phyloP scores from a whole-genome alignment of 179 eudicot genomes.

The Camellia oleifera region DNA sequence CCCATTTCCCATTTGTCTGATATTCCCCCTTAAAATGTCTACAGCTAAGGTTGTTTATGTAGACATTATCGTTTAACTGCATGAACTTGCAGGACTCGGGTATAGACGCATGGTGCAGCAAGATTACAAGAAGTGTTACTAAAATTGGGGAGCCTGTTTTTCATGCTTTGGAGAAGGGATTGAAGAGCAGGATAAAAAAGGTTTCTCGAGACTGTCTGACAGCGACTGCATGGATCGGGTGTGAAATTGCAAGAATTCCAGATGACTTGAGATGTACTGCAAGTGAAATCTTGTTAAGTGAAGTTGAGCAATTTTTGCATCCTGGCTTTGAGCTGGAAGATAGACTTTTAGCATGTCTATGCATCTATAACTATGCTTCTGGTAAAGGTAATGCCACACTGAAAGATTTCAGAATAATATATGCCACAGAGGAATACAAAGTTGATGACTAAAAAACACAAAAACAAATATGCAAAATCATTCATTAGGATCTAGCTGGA shows the following conservation, averaged over 20 bases:
- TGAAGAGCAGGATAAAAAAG: slow-evolving; percentile 39
- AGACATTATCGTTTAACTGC: background rate
- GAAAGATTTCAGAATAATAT: slow-evolving; percentile 1
- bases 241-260: slow-evolving; percentile 37
- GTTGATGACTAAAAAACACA: background rate
- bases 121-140: slow-evolving; percentile 33
- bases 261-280: slow-evolving; percentile 41
- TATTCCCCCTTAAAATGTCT: no score
- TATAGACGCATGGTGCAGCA: slow-evolving; percentile 44
- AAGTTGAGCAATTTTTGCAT: slow-evolving; percentile 45
- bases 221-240: slow-evolving; percentile 49
- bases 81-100: slow-evolving; percentile 38
- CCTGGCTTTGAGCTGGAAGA: slow-evolving; percentile 58
- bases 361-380: slow-evolving; percentile 52
- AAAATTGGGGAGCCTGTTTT: slow-evolving; percentile 40
- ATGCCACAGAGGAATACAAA: background rate
- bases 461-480: background rate
- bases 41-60: background rate
- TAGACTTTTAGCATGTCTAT: slow-evolving; percentile 53
- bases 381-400: slow-evolving; percentile 44
- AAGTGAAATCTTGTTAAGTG: slow-evolving; percentile 42
- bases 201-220: slow-evolving; percentile 46
- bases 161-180: slow-evolving; percentile 40
- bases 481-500: slow-evolving; percentile 1
- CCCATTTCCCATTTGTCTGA: no score